Base-by-base conservation (phyloP, 768 basidiomycete species). In the Melanogaster broomeanus region DNA sequence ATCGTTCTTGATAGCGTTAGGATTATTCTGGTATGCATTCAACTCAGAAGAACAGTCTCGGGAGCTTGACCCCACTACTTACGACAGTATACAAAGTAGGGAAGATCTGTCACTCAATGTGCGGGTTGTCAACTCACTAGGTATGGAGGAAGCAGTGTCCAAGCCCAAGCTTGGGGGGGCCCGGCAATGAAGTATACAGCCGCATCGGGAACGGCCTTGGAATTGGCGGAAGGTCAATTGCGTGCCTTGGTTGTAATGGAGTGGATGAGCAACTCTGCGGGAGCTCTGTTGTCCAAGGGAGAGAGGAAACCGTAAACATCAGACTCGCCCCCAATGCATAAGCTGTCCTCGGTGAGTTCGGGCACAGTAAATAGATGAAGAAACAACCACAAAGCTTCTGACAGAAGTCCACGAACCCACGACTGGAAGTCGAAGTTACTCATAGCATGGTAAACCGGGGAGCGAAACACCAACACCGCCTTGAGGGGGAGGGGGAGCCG, bases 171-270 rank as follows among this genome's bases (percentile, higher is more conserved):
- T 61, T 85, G 84, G 3, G n/a, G n/a, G 83, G 80, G 58, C 30
- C 78, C 79, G 0, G 79, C 71, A 42, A 77, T 73, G 61, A 83
- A 83, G 70, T 72, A 80, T 35, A 67, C 75, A 5, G 82, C 79
- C 79, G n/a, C n/a, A 83, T 80, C 0, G 83, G 82, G 71, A 81
- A 81, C 78, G 61, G 0, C 82, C 83, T 45, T 80, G 74, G 42
- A 84, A 76, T 65, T 86, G 83, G 5, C 85, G 64, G 74, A 87
- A 84, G 41, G 77, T 72, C 77, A 84, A 77, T 69, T 87, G 80
- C 85, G 70, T 18, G 79, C 78, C 66, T 87, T 84, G 12, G 79
- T 83, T 0, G 81, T 72, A 58, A 88, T 83, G 7, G 77, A 72
- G 61, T 85, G 79, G 7, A 79, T 61, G 15, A 87, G 69, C 12